These are phyloP conservation scores for Colletotrichum euphorbiae DNA, from an alignment of 2,329 filamentous ascomycete genomes.

Conservation along the genomic window DNA sequence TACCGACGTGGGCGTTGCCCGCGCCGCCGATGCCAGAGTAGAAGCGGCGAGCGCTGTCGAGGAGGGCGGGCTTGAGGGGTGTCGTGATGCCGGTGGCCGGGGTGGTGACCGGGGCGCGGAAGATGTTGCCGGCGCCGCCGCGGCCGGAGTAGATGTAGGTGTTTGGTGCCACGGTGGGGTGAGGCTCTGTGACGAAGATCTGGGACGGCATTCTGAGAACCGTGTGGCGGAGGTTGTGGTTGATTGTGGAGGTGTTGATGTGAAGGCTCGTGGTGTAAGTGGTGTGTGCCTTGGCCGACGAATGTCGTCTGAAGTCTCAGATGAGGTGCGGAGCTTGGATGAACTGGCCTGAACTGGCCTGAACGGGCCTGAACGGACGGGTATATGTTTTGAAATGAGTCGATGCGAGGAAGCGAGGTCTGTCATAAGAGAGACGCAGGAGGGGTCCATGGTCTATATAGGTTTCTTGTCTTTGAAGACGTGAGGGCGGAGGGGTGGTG, in stretches of 20 bases:
- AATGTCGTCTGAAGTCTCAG: constrained; percentile 33
- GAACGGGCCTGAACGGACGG: constrained; percentile 2
- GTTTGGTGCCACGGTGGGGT: constrained; percentile 59
- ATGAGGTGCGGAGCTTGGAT: constrained; percentile 13
- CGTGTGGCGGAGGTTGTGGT: neutral
- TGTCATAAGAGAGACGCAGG: constrained; percentile 8
- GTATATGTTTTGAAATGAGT: constrained; percentile 25
- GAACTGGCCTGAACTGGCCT: constrained; percentile 5
- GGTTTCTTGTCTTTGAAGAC: constrained; percentile 16
- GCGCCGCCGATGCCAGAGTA: constrained; percentile 75
- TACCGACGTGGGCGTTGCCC: constrained; percentile 74
- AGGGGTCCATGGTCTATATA: constrained; percentile 37
- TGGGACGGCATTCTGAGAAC: constrained; percentile 53
- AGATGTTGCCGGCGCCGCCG: constrained; percentile 68
- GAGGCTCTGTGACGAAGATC: constrained; percentile 61
- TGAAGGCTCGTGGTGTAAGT: constrained; percentile 32
- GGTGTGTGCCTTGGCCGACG: neutral
- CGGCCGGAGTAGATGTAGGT: constrained; percentile 65
- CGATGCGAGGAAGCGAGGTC: constrained; percentile 8
- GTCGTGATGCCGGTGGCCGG: constrained; percentile 63
- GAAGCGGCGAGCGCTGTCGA: constrained; percentile 63
- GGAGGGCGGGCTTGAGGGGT: constrained; percentile 55
- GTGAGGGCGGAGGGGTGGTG: constrained; percentile 17
- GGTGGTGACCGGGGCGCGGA: constrained; percentile 56
- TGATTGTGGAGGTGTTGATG: neutral